These are phyloP conservation scores for Chalaropsis ovoidea DNA, from an alignment of 2,329 filamentous ascomycete genomes.

Conservation along the genomic window DNA sequence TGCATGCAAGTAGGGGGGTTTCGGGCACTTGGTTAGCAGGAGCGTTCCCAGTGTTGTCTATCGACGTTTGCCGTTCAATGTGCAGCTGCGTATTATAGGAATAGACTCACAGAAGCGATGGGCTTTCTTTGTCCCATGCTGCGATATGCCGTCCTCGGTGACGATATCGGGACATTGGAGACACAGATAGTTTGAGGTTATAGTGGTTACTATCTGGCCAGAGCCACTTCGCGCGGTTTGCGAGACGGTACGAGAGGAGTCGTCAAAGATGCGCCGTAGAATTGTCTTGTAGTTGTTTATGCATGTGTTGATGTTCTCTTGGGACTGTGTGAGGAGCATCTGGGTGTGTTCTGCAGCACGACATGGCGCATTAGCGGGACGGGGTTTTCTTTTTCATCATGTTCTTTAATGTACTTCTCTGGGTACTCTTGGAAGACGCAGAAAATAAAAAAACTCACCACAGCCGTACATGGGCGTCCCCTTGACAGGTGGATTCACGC, in stretches of 20 bases:
- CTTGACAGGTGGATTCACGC: slow-evolving; percentile 47
- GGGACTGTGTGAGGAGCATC: slow-evolving; percentile 50
- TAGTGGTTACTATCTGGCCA: slow-evolving; percentile 47
- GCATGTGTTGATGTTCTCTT: slow-evolving; percentile 56
- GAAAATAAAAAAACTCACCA: slow-evolving; percentile 39
- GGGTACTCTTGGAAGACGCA: not conserved
- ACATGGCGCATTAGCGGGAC: slow-evolving; percentile 30
- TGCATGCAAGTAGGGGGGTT: not conserved
- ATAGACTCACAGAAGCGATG: slow-evolving; percentile 59
- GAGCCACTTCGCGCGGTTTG: slow-evolving; percentile 54
- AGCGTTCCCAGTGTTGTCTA: not conserved
- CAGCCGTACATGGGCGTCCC: slow-evolving; percentile 55
- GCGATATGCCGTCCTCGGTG: slow-evolving; percentile 52
- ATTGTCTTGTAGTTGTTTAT: slow-evolving; percentile 63
- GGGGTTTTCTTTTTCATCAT: not conserved
- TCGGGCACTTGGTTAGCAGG: slow-evolving; percentile 29
- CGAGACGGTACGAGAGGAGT: slow-evolving; percentile 47
- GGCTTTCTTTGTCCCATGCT: slow-evolving; percentile 57
- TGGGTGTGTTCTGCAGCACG: slow-evolving; percentile 56
- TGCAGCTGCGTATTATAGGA: not conserved
- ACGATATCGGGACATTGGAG: slow-evolving; percentile 63
- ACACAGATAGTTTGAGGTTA: slow-evolving; percentile 61
- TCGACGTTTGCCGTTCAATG: not conserved
- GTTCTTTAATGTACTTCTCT: not conserved
- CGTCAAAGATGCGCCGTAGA: slow-evolving; percentile 59